Evolutionary conservation across 495 filamentous ascomycete genomes (phyloP).

Genomic region (Tuber umbilicatum): DNA sequence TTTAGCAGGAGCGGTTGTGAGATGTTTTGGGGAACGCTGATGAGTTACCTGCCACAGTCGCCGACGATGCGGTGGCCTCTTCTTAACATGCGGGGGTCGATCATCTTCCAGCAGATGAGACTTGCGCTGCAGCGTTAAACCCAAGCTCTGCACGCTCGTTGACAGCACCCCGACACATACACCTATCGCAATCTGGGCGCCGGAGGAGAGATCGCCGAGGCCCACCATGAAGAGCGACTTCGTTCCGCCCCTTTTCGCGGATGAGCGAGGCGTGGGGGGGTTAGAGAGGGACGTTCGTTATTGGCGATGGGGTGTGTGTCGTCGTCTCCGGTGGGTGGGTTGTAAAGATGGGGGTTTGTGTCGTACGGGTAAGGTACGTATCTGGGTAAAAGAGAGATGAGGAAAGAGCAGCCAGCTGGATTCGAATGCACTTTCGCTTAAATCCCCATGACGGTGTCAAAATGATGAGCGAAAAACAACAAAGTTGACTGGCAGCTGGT

Average conservation of each 20-base stretch:
- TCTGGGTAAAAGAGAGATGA: background rate
- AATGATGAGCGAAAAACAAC: background rate
- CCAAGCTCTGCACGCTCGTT: slow-evolving; percentile 87
- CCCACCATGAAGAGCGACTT: slow-evolving; percentile 48
- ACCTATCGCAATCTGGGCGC: slow-evolving; percentile 84
- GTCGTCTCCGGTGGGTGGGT: slow-evolving; percentile 5
- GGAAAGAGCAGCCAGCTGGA: background rate
- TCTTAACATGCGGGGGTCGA: slow-evolving; percentile 57
- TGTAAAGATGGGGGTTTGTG: background rate
- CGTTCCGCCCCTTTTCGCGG: background rate
- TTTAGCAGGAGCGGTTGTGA: background rate
- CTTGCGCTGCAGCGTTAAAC: slow-evolving; percentile 96
- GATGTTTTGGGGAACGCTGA: background rate
- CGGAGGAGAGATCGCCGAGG: slow-evolving; percentile 76
- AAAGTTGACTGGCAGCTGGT: background rate
- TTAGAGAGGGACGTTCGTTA: background rate
- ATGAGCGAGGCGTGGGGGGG: background rate
- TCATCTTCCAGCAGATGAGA: slow-evolving; percentile 97
- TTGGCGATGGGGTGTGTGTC: background rate
- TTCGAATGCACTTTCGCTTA: background rate
- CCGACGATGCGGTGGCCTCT: slow-evolving; percentile 80
- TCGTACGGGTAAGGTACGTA: background rate
- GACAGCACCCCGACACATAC: slow-evolving; percentile 88
- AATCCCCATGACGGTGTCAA: background rate
- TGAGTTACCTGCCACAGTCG: slow-evolving; percentile 77